Evolutionary conservation across 179 eudicot genomes (phyloP).

Genomic region (Amaranthus tricolor): DNA sequence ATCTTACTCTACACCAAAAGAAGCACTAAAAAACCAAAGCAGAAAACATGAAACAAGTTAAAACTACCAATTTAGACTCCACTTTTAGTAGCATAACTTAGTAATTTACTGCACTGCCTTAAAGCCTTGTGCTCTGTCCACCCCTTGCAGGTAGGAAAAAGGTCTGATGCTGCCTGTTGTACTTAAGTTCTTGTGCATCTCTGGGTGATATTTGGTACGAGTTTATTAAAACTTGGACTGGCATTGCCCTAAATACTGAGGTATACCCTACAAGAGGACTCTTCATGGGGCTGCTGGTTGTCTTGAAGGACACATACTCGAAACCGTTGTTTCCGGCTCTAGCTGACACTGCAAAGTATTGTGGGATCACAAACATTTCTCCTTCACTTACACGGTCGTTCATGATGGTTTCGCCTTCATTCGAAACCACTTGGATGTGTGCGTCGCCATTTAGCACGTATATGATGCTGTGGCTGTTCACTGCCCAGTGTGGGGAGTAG

Average conservation of each 20-base stretch:
- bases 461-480: conserved; percentile 54
- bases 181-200: conserved; percentile 54
- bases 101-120: not conserved
- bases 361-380: conserved; percentile 67
- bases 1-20: conserved; percentile 1
- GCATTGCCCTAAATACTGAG: conserved; percentile 68
- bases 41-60: conserved; percentile 2
- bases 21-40: not conserved
- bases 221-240: conserved; percentile 48
- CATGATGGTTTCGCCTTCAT: conserved; percentile 49
- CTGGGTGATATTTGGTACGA: conserved; percentile 47
- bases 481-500: conserved; percentile 58
- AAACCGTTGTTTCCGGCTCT: conserved; percentile 54
- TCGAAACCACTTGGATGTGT: conserved; percentile 46
- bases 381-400: conserved; percentile 56
- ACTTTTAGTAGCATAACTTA: not conserved
- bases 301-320: conserved; percentile 63
- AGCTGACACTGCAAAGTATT: conserved; percentile 44
- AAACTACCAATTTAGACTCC: not conserved
- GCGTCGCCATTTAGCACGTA: conserved; percentile 64
- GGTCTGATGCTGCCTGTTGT: conserved; percentile 41
- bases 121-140: conserved; percentile 20
- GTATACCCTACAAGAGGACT: conserved; percentile 61
- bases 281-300: conserved; percentile 54
- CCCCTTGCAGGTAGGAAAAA: conserved; percentile 42